These are phyloP conservation scores for Trichoderma oligosporum DNA, from an alignment of 2,329 filamentous ascomycete genomes.

Conservation along the genomic window DNA sequence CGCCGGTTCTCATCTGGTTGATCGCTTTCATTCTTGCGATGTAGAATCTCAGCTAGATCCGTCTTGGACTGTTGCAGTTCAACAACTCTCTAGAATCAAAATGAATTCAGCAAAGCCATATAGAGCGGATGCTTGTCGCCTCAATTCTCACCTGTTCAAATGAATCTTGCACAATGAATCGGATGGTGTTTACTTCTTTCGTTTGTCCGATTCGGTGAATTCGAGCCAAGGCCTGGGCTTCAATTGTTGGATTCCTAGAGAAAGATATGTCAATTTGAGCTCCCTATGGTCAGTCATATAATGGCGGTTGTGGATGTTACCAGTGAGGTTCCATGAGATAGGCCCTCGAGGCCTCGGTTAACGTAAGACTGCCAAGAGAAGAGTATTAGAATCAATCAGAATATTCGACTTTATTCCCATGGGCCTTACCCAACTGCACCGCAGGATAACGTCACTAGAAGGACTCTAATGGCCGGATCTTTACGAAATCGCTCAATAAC, in stretches of 20 bases:
- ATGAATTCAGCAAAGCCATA: rapidly evolving
- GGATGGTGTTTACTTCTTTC: conserved; percentile 36
- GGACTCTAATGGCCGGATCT: conserved; percentile 38
- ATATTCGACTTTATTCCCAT: not conserved
- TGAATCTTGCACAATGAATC: conserved; percentile 36
- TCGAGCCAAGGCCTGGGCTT: conserved; percentile 42
- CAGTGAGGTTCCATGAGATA: conserved; percentile 52
- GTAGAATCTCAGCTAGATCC: conserved; percentile 8
- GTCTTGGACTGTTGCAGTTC: conserved; percentile 22
- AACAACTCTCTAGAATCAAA: conserved; percentile 18
- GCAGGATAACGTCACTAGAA: conserved; percentile 49
- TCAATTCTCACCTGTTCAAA: conserved; percentile 34
- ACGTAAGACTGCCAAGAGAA: conserved; percentile 36
- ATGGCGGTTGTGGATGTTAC: conserved; percentile 27
- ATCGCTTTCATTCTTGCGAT: not conserved
- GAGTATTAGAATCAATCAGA: not conserved
- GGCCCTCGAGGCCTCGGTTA: conserved; percentile 45
- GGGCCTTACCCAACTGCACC: conserved; percentile 48
- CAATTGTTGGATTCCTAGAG: conserved; percentile 41
- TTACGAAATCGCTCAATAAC: conserved; percentile 40
- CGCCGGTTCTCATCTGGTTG: not conserved
- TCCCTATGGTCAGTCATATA: not conserved
- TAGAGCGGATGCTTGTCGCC: rapidly evolving
- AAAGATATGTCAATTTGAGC: not conserved
- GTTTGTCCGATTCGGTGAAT: conserved; percentile 37